Evolutionary conservation across 352 stramenopile genomes (phyloP).

Genomic region (Phytophthora hibernalis): DNA sequence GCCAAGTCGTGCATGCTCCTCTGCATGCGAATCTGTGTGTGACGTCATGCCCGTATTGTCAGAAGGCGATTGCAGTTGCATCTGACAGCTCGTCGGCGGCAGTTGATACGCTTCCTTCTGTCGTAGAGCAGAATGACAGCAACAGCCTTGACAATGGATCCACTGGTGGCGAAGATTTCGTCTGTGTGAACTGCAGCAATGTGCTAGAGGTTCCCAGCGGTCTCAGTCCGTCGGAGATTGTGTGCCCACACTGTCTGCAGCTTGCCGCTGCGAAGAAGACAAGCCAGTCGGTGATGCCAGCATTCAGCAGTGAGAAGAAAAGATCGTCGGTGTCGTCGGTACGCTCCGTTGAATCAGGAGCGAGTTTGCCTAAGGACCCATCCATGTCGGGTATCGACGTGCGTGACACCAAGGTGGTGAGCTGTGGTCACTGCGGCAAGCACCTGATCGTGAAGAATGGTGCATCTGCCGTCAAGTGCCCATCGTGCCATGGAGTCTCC

Average conservation of each 20-base stretch:
- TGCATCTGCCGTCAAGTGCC: slow-evolving; percentile 83
- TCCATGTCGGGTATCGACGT: slow-evolving; percentile 63
- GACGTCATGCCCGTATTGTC: slow-evolving; percentile 52
- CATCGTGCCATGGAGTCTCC: slow-evolving; percentile 79
- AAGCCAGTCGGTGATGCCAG: slow-evolving; percentile 32
- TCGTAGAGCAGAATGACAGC: slow-evolving; percentile 30
- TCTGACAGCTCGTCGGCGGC: slow-evolving; percentile 40
- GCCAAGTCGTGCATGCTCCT: slow-evolving; percentile 55
- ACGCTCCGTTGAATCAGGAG: slow-evolving; percentile 42
- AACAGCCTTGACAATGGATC: slow-evolving; percentile 13
- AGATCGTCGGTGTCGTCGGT: slow-evolving; percentile 36
- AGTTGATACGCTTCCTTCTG: slow-evolving; percentile 38
- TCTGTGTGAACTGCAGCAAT: slow-evolving; percentile 68
- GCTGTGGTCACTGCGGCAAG: slow-evolving; percentile 85
- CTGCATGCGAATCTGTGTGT: slow-evolving; percentile 36
- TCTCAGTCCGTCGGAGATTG: slow-evolving; percentile 55
- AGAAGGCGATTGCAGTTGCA: slow-evolving; percentile 47
- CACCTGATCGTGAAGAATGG: slow-evolving; percentile 85
- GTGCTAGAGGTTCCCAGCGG: slow-evolving; percentile 56
- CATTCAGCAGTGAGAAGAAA: slow-evolving; percentile 38
- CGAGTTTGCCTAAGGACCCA: slow-evolving; percentile 35
- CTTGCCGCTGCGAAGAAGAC: slow-evolving; percentile 60
- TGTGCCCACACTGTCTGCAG: slow-evolving; percentile 73
- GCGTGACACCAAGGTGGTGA: slow-evolving; percentile 86
- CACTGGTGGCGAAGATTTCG: slow-evolving; percentile 36